Conservation (phyloP, 495 filamentous ascomycete species). For the Aspergillus steynii region DNA sequence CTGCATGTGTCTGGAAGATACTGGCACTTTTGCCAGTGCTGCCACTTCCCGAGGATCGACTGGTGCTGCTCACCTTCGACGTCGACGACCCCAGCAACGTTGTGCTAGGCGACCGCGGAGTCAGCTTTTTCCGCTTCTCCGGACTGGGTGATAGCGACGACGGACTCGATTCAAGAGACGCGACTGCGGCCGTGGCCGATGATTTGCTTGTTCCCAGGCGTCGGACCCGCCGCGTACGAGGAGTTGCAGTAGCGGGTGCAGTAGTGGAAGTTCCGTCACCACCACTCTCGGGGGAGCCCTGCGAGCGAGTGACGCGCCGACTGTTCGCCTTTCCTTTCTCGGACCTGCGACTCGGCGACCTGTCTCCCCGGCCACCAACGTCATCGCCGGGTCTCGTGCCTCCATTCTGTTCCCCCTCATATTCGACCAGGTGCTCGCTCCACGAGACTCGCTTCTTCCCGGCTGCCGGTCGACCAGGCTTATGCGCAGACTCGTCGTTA, state of each 20-base stretch:
- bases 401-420: constrained; percentile 27
- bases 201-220: constrained; percentile 32
- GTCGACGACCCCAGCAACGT: constrained; percentile 21
- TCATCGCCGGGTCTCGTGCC: constrained; percentile 18
- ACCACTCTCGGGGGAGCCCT: constrained; percentile 23
- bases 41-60: constrained; percentile 13
- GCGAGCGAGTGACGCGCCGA: constrained; percentile 29
- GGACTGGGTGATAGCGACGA: constrained; percentile 15
- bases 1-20: constrained; percentile 37
- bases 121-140: constrained; percentile 41
- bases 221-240: constrained; percentile 38
- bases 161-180: constrained; percentile 5
- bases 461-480: background rate
- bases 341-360: constrained; percentile 3
- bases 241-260: constrained; percentile 32
- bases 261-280: constrained; percentile 19
- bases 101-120: constrained; percentile 38
- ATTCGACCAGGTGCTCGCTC: constrained; percentile 46
- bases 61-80: constrained; percentile 13
- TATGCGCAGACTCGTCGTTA: constrained; percentile 13
- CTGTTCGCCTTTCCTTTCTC: constrained; percentile 30
- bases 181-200: background rate
- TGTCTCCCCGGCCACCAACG: constrained; percentile 14
- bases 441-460: constrained; percentile 40
- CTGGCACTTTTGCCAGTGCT: constrained; percentile 34